Evolutionary conservation across 768 basidiomycete genomes (phyloP).

Genomic region (Lactarius deliciosus): DNA sequence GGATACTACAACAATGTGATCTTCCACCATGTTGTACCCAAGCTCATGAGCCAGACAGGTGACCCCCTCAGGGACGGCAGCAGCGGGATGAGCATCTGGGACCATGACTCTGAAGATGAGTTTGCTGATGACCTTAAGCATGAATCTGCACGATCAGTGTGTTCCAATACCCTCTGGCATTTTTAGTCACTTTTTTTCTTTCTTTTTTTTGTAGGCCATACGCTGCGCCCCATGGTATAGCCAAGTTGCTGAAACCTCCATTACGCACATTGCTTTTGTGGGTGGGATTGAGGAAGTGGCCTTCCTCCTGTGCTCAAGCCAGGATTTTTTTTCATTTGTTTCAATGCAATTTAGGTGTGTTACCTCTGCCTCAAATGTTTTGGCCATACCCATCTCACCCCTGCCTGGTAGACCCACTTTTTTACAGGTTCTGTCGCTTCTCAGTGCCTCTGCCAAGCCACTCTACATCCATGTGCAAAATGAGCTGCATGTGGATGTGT

Average conservation of each 20-base stretch:
- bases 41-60: slow-evolving; percentile 98
- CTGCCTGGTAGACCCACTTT: slow-evolving; percentile 43
- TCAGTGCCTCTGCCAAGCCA: slow-evolving; percentile 65
- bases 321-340: slow-evolving; percentile 51
- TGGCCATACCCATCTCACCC: neutral
- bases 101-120: slow-evolving; percentile 88
- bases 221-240: slow-evolving; percentile 47
- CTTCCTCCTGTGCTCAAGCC: slow-evolving; percentile 36
- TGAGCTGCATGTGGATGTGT: slow-evolving; percentile 64
- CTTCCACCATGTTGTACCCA: slow-evolving; percentile 97
- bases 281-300: no score
- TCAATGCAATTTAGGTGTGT: slow-evolving; percentile 54
- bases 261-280: no score
- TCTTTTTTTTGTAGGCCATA: slow-evolving; percentile 62
- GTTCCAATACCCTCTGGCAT: neutral
- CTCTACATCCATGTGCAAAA: slow-evolving; percentile 47
- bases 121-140: slow-evolving; percentile 89
- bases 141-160: slow-evolving; percentile 57
- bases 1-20: slow-evolving; percentile 91
- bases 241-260: no score
- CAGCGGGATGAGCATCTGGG: slow-evolving; percentile 70
- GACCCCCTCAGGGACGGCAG: slow-evolving; percentile 79
- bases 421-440: slow-evolving; percentile 40
- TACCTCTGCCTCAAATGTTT: no score
- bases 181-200: neutral